phyloP scores from a whole-genome alignment of 805 yeast genomes.

The Isabelozyma pseudorhagii region DNA sequence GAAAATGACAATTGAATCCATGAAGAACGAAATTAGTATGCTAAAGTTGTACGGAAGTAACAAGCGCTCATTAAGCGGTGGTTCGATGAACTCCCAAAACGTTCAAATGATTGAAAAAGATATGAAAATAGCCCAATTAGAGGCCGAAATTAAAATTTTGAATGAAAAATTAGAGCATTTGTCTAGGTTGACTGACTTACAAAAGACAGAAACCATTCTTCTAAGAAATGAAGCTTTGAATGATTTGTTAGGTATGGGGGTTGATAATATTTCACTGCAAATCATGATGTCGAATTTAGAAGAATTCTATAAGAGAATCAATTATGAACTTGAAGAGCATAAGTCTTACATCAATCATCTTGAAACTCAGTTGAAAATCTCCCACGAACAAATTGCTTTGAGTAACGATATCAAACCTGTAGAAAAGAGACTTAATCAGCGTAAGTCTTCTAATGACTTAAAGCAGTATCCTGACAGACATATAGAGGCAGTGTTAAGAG shows the following conservation, averaged over 20 bases:
- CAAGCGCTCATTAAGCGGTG: not conserved
- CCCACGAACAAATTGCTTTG: slow-evolving; percentile 14
- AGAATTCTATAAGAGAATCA: slow-evolving; percentile 45
- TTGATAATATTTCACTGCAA: slow-evolving; percentile 34
- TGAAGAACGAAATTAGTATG: slow-evolving; percentile 48
- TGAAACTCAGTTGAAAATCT: slow-evolving; percentile 48
- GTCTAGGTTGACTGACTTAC: slow-evolving; percentile 60
- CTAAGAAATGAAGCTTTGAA: slow-evolving; percentile 59
- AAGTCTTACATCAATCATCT: slow-evolving; percentile 57
- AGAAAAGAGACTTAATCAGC: not conserved
- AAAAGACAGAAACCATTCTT: slow-evolving; percentile 52
- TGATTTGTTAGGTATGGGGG: slow-evolving; percentile 48
- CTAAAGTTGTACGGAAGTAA: slow-evolving; percentile 18
- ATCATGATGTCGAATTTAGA: slow-evolving; percentile 45
- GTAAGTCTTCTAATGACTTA: not conserved
- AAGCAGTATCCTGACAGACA: slow-evolving; percentile 5
- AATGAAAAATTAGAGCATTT: slow-evolving; percentile 69
- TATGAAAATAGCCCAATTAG: slow-evolving; percentile 24
- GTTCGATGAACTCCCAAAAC: not conserved
- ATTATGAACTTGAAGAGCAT: slow-evolving; percentile 55
- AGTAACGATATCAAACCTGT: slow-evolving; percentile 2
- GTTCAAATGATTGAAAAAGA: slow-evolving; percentile 5
- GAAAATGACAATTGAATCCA: slow-evolving; percentile 57
- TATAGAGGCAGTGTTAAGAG: slow-evolving; percentile 41
- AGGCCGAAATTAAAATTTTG: slow-evolving; percentile 62